Base-by-base conservation (phyloP, 176 grass and related monocot genomes). In the Aegilops bicornis region DNA sequence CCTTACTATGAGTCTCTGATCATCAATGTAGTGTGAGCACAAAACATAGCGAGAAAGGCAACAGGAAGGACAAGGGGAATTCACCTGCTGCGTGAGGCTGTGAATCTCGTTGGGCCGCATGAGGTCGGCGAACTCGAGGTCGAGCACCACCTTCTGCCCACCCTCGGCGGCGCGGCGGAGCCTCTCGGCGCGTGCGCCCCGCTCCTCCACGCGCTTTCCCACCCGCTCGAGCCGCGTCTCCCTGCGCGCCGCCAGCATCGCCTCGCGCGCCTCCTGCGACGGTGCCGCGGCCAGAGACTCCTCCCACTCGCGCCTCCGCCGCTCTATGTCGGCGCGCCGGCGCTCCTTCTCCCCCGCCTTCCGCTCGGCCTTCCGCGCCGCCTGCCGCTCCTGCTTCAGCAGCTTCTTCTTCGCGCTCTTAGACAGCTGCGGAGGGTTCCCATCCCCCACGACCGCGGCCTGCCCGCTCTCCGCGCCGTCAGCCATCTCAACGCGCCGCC, bases 101-200 rank as follows among this genome's bases (percentile, higher is more conserved):
- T 95, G 93, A 75, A 95, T 79, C 83, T 95, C 91, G 81, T 91
- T 93, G 47, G 91, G 80, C 65, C 86, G 79, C 93, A 95, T 95
- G 67, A 95, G 93, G 65, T 95, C 77, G 2, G 65, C 86, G 61
- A 95, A 95, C 73, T 95, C 91, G 65, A 95, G 93, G 82, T 95
- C 93, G 40, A 95, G 65, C 84, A 95, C 93, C 24, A 95, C 89
- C 88, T 91, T 95, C 77, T 87, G 86, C 1, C 93, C 91, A 30
- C 89, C 89, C 33, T 91, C 88, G 20, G 88, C 86, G 6, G 91
- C 91, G 33, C 88, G 79, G 8, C 84, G 75, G 58, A 92, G 88
- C 86, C 93, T 79, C 77, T 89, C 78, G 1, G 78, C 73, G 22
- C 88, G 88, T 8, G 85, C 77, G 27, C 73, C 90, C 6, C 88